A percentile compares a stretch with the other conserved stretches of the same genome.
Evolutionary conservation across 345 rosid species (phyloP).

Genomic region (Bretschneidera sinensis): DNA sequence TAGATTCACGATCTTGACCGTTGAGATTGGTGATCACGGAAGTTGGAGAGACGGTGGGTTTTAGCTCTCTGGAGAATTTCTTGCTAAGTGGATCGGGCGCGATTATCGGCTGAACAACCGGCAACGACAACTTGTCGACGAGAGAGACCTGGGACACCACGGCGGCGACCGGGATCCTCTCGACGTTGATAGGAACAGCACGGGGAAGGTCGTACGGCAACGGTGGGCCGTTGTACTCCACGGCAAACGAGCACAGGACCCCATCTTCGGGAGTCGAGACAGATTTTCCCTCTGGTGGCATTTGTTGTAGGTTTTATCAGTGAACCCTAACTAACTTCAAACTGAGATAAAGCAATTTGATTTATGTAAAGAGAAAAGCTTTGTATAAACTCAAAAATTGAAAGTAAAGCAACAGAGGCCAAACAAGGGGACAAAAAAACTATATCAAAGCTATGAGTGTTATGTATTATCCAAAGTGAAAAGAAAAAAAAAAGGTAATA

Average conservation of each 20-base stretch:
- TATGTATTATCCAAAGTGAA: no score
- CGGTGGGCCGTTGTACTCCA: constrained; percentile 90
- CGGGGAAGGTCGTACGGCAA: constrained; percentile 72
- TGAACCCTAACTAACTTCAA: constrained; percentile 32
- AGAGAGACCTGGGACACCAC: constrained; percentile 66
- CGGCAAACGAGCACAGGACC: constrained; percentile 66
- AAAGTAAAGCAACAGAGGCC: background rate
- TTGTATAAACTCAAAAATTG: no score
- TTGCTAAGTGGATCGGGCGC: constrained; percentile 39
- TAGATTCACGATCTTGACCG: constrained; percentile 20
- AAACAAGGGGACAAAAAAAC: background rate
- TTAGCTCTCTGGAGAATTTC: constrained; percentile 41
- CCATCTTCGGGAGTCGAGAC: constrained; percentile 35
- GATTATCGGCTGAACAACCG: constrained; percentile 76
- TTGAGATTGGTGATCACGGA: constrained; percentile 25
- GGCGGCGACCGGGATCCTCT: constrained; percentile 87
- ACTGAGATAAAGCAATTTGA: constrained; percentile 1
- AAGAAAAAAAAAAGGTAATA: no score
- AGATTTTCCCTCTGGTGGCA: constrained; percentile 25
- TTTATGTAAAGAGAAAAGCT: background rate
- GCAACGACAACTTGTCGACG: constrained; percentile 51
- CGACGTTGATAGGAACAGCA: constrained; percentile 83
- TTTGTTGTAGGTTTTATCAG: constrained; percentile 11
- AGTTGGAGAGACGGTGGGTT: constrained; percentile 36
- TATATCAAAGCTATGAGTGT: background rate